Percentiles rank a stretch among this genome's conserved stretches.
phyloP scores from a whole-genome alignment of 495 filamentous ascomycete species.

The Penicillium salamii region DNA sequence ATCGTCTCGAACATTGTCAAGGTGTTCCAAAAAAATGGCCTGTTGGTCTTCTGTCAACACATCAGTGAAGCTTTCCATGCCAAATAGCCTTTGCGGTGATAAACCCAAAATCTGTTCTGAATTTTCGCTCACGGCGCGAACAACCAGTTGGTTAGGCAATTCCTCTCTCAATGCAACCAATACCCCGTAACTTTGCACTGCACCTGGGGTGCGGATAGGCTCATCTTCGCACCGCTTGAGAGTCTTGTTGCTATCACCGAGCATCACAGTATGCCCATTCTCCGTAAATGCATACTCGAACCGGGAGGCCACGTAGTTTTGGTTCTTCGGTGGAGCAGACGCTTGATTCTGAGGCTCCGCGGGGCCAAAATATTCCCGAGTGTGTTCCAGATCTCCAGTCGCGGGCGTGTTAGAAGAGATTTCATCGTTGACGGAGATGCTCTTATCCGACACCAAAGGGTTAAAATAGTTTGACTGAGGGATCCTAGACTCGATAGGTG shows the following conservation, averaged over 20 bases:
- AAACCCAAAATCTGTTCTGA: slow-evolving; percentile 76
- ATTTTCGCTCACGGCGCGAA: slow-evolving; percentile 89
- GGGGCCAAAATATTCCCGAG: no score
- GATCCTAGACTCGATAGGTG: no score
- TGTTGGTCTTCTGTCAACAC: slow-evolving; percentile 79
- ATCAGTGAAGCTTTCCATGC: slow-evolving; percentile 69
- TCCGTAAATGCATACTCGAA: slow-evolving; percentile 79
- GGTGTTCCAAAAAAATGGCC: slow-evolving; percentile 78
- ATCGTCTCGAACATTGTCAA: slow-evolving; percentile 83
- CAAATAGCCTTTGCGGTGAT: slow-evolving; percentile 74
- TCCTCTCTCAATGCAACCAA: slow-evolving; percentile 74
- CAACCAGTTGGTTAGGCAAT: slow-evolving; percentile 61
- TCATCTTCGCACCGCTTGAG: slow-evolving; percentile 87
- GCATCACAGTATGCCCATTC: slow-evolving; percentile 81
- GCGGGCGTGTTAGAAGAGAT: no score
- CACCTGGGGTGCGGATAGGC: slow-evolving; percentile 87
- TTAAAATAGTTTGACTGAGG: no score
- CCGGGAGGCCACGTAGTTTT: slow-evolving; percentile 53
- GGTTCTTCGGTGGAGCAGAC: no score
- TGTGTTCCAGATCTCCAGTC: no score
- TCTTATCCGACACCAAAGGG: no score
- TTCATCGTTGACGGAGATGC: no score
- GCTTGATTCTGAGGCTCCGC: no score
- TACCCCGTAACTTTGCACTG: slow-evolving; percentile 79
- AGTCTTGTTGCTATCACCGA: slow-evolving; percentile 65